phyloP scores from a whole-genome alignment of 257 asterid species.

The Solanum piurae region DNA sequence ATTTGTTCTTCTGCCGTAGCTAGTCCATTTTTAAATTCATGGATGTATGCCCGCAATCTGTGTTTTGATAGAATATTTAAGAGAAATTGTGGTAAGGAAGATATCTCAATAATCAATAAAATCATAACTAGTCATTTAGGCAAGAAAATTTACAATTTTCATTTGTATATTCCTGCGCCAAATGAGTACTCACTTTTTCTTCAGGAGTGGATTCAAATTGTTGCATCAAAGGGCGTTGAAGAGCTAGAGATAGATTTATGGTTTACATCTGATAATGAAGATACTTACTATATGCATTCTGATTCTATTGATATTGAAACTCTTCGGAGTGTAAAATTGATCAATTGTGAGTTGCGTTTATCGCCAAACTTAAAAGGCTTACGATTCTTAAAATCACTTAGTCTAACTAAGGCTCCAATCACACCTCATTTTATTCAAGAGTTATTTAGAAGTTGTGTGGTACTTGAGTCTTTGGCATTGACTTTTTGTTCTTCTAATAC shows the following conservation, averaged over 20 bases:
- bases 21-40: neutral
- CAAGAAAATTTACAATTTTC: neutral
- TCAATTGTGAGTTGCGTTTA: neutral
- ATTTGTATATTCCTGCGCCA: neutral
- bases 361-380: neutral
- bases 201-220: neutral
- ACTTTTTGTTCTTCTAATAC: neutral
- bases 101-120: neutral
- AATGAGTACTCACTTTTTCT: neutral
- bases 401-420: neutral
- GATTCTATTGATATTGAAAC: neutral
- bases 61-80: neutral
- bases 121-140: neutral
- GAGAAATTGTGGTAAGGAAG: neutral
- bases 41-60: neutral
- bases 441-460: neutral
- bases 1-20: neutral
- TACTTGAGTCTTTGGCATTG: neutral
- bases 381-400: neutral
- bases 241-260: neutral
- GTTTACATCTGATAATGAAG: neutral
- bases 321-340: neutral
- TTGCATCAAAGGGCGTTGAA: neutral
- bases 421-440: neutral
- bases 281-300: too few relatives aligned